phyloP scores from a whole-genome alignment of 2,329 filamentous ascomycete species.

The Aureobasidium mangrovei region DNA sequence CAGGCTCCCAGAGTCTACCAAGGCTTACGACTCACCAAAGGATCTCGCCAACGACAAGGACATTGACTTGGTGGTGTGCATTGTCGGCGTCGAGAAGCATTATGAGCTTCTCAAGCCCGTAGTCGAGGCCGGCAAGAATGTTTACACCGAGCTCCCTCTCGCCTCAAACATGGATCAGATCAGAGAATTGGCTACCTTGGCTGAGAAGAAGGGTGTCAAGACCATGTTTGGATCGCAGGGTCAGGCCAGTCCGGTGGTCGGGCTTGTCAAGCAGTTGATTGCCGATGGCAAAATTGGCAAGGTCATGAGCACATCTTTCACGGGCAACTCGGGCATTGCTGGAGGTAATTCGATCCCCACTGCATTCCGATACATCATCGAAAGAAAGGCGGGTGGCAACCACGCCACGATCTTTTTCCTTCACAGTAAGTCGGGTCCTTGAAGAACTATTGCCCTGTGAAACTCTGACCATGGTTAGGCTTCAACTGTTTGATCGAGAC shows the following conservation, averaged over 20 bases:
- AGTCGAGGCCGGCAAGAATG: slow-evolving; percentile 38
- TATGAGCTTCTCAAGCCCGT: slow-evolving; percentile 35
- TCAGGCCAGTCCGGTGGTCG: slow-evolving; percentile 31
- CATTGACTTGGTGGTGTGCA: slow-evolving; percentile 41
- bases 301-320: slow-evolving; percentile 32
- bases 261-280: slow-evolving; percentile 37
- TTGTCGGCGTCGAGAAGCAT: slow-evolving; percentile 37
- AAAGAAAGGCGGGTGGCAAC: slow-evolving; percentile 39
- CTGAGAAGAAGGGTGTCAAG: slow-evolving; percentile 32
- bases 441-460: neutral
- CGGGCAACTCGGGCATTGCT: slow-evolving; percentile 18
- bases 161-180: slow-evolving; percentile 34
- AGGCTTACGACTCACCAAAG: slow-evolving; percentile 36
- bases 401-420: slow-evolving; percentile 30
- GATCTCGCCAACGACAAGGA: slow-evolving; percentile 39
- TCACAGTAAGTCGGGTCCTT: neutral
- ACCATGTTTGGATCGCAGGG: slow-evolving; percentile 44
- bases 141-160: slow-evolving; percentile 45
- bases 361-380: slow-evolving; percentile 29
- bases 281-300: slow-evolving; percentile 36
- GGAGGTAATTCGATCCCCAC: neutral
- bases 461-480: neutral
- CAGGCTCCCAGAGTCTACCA: slow-evolving; percentile 30
- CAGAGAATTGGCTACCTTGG: slow-evolving; percentile 35
- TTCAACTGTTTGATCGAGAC: slow-evolving; percentile 6